Evolutionary conservation across 805 yeast genomes (phyloP).

Genomic region (Ogataea parapolymorpha): DNA sequence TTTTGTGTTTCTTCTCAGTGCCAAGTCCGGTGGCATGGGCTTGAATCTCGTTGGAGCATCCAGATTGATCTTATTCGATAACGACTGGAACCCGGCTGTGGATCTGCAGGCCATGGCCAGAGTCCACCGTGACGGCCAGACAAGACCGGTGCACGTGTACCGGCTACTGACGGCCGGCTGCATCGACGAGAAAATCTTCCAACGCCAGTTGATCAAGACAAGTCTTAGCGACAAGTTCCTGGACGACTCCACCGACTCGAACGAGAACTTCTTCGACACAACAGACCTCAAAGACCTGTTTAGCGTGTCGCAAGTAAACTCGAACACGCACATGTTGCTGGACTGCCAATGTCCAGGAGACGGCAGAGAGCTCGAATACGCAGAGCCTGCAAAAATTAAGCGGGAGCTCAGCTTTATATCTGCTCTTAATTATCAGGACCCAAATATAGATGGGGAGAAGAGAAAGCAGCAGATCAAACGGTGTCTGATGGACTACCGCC

Average conservation of each 20-base stretch:
- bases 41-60: conserved; percentile 89
- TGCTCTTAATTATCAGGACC: conserved; percentile 46
- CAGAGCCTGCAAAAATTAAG: background rate
- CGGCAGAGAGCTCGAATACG: conserved; percentile 37
- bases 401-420: conserved; percentile 46
- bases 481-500: conserved; percentile 61
- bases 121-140: conserved; percentile 92
- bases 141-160: conserved; percentile 71
- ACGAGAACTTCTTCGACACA: conserved; percentile 64
- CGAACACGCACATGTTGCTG: conserved; percentile 77
- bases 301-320: conserved; percentile 47
- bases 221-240: conserved; percentile 73
- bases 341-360: conserved; percentile 59
- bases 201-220: conserved; percentile 81
- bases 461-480: conserved; percentile 47
- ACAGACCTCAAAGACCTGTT: conserved; percentile 75
- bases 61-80: conserved; percentile 77
- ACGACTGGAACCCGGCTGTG: conserved; percentile 95
- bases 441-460: conserved; percentile 26
- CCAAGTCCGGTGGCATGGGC: conserved; percentile 94
- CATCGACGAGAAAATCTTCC: conserved; percentile 91
- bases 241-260: conserved; percentile 39
- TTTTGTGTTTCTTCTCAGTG: conserved; percentile 73
- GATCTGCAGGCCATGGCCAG: conserved; percentile 96
- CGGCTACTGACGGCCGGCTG: conserved; percentile 84